These are phyloP conservation scores for Yarrowia keelungensis DNA, from an alignment of 805 yeast genomes.

Conservation along the genomic window DNA sequence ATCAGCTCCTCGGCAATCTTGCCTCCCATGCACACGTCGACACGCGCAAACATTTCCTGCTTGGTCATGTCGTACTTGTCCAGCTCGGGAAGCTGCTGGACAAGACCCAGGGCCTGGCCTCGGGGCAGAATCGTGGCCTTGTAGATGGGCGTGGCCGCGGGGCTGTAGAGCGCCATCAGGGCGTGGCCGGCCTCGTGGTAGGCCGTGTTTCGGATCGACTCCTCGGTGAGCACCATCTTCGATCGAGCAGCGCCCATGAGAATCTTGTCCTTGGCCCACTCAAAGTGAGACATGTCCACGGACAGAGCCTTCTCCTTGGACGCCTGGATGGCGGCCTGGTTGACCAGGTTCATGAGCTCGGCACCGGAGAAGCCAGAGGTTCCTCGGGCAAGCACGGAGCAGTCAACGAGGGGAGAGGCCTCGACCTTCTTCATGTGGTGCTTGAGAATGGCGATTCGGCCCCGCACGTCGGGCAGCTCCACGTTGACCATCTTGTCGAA, in stretches of 20 bases:
- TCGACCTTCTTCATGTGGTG: conserved; percentile 94
- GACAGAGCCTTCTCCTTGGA: conserved; percentile 89
- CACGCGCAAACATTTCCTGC: conserved; percentile 84
- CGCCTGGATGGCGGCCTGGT: conserved; percentile 98
- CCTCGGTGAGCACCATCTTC: conserved; percentile 97
- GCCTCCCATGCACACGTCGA: conserved; percentile 99
- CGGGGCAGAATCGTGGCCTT: conserved; percentile 97
- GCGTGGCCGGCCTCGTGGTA: conserved; percentile 99
- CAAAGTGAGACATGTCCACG: conserved; percentile 90
- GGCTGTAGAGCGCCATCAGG: conserved; percentile 92
- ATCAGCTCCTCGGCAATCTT: conserved; percentile 93
- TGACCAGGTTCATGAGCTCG: conserved; percentile 90
- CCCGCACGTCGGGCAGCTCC: conserved; percentile 96
- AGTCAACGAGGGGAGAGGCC: conserved; percentile 82
- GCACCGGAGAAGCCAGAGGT: conserved; percentile 99
- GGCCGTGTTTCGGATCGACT: conserved; percentile 90
- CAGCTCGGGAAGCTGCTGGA: conserved; percentile 98
- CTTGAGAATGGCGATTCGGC: conserved; percentile 88
- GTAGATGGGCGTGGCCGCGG: conserved; percentile 93
- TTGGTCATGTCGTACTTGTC: conserved; percentile 94
- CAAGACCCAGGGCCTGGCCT: conserved; percentile 95
- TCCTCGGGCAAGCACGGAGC: conserved; percentile 90
- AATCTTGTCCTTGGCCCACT: conserved; percentile 99
- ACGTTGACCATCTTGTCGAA: conserved; percentile 96
- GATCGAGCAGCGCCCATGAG: conserved; percentile 97